Base-by-base conservation (phyloP, 495 filamentous ascomycete species). In the Xylaria curta region DNA sequence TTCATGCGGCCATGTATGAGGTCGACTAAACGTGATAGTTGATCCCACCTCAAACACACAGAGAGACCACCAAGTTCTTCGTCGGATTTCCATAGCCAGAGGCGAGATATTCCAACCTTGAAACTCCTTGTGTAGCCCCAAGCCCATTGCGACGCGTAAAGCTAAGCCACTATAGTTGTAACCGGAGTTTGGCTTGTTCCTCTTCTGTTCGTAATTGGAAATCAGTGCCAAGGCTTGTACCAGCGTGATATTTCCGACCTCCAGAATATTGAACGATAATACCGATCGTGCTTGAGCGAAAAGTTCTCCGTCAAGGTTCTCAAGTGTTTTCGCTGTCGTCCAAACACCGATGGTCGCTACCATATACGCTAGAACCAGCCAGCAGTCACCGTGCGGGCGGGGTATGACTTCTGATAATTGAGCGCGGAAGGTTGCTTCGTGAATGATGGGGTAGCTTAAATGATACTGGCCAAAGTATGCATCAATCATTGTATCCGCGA, bases 101-200 rank as follows among this genome's bases (percentile, higher is more conserved):
- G 84, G 81, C 69, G 81, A 85, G 70, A 85, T 86, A 64, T 86
- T 82, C 86, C 86, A 87, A 9, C 81, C 81, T 26, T 80, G 85
- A 65, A 88, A 87, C 72, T 87, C 86, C 68, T 88, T 88, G 68
- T 88, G 86, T 26, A 88, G 78, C 10, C 86, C 86, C 40, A 88
- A 71, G 69, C 86, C 84, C 83, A 87, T 85, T 19, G 86, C 84
- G 81, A 87, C 87, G 31, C 86, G 75, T 24, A 85, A 80, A 24
- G 86, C 85, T 24, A 87, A 58, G 2, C 86, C 86, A 7, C 85
- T 75, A 70, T 85, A 88, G 54, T 87, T 88, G 79, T 84, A 88
- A 15, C 85, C 85, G 0, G 85, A 85, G 66, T 88, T 88, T 8
- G 86, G 86, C 69, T 86, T 87, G 76, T 88, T 85, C 26, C 85